Percentiles rank a stretch among this genome's conserved stretches.
Evolutionary conservation across 1,284 basidiomycete genomes (phyloP).

Genomic region (Tremellales sp.): DNA sequence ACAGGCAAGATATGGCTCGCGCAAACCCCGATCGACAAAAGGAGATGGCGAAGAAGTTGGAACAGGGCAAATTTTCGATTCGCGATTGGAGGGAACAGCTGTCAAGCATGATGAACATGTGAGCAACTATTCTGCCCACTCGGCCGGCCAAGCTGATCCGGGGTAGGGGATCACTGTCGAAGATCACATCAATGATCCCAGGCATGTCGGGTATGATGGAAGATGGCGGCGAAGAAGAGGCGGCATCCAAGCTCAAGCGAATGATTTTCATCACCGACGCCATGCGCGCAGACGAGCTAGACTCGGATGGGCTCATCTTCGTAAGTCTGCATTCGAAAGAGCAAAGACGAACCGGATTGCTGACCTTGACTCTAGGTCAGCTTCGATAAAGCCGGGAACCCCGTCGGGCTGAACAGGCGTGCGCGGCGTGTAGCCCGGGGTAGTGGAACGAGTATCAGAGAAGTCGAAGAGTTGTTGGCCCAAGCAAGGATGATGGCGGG

Average conservation of each 20-base stretch:
- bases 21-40: conserved; percentile 96
- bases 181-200: conserved; percentile 98
- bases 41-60: conserved; percentile 96
- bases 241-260: conserved; percentile 78
- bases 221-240: conserved; percentile 87
- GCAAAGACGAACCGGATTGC: not conserved
- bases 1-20: conserved; percentile 74
- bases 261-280: conserved; percentile 99
- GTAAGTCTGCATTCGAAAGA: conserved; percentile 49
- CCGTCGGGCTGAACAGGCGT: conserved; percentile 75
- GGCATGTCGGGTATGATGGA: conserved; percentile 86
- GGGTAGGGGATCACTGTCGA: conserved; percentile 86
- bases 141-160: conserved; percentile 1
- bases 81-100: conserved; percentile 98
- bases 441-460: conserved; percentile 91
- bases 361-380: conserved; percentile 53
- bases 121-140: conserved; percentile 31
- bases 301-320: conserved; percentile 90
- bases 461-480: conserved; percentile 92
- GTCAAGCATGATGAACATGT: conserved; percentile 97
- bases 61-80: conserved; percentile 93
- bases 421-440: conserved; percentile 86
- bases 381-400: conserved; percentile 75
- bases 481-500: conserved; percentile 97
- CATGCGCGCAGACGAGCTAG: conserved; percentile 89